Evolutionary conservation across 768 basidiomycete genomes (phyloP), one percentile per base, ranked within the genome.

Genomic region (Kwoniella pini): DNA sequence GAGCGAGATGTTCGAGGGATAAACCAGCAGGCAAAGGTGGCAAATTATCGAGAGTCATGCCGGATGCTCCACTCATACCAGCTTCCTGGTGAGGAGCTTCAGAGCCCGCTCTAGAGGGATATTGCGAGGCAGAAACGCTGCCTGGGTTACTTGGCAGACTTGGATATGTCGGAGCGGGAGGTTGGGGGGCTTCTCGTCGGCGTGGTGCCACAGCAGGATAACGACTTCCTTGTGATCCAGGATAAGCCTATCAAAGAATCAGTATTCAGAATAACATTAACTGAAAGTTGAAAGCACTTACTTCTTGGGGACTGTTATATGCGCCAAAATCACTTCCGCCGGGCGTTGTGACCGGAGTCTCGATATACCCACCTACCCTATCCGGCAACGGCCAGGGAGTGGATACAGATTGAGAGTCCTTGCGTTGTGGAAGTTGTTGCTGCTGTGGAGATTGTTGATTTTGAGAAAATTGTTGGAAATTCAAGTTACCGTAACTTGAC

Each of bases 21-120:
- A 78, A 48, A 12, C 77, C 77, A 9, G 74, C 68, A 17, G 77
- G 77, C 28, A 78, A 51, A 12, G 73, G 75, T 22, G 77, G 77
- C 7, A 78, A 60, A 26, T 59, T 59, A 2, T 63, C 54, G 5
- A 71, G 40, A 30, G 43, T 58, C 27, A 69, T 27, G 17, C 53
- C 66, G 0, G 60, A 26, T 5, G 69, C 53, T 30, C 50, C 33
- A 30, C 57, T 10, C 28, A 53, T 44, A 36, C 22, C 27, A 27
- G 51, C 54, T 21, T 19, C 42, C 27, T n/a, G 42, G 24, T 30
- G 40, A 19, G 42, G 54, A 7, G 45, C 55, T 56, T 62, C 53
- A 12, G 63, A 49, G 5, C 57, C 55, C 28, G 63, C 54, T 55
- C 53, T 22, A 2, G 67, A 59, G 26, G 54, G 63, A 33, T 54